These are phyloP conservation scores for Tolypocladium amazonense DNA, from an alignment of 2,329 filamentous ascomycete species.

Conservation along the genomic window DNA sequence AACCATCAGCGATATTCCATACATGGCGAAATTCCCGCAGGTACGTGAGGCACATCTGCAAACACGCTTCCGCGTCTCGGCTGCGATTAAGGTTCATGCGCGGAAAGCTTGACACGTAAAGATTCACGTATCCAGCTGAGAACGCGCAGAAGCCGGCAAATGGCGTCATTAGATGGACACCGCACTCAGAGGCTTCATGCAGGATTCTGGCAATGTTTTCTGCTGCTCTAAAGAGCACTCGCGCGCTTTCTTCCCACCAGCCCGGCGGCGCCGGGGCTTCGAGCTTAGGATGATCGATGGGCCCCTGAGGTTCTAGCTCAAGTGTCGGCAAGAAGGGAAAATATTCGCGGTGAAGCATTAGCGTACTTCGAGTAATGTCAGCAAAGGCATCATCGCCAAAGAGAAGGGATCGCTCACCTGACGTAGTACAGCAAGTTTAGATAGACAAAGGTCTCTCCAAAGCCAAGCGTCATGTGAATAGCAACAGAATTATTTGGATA, in stretches of 20 bases:
- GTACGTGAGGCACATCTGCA: constrained; percentile 15
- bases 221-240: constrained; percentile 23
- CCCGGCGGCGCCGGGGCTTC: constrained; percentile 24
- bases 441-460: constrained; percentile 30
- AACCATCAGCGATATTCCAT: constrained; percentile 18
- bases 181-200: constrained; percentile 25
- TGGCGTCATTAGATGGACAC: constrained; percentile 24
- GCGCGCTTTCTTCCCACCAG: constrained; percentile 28
- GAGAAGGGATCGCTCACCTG: constrained; percentile 16
- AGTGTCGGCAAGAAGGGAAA: constrained; percentile 30
- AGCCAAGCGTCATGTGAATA: constrained; percentile 26
- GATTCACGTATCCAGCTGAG: constrained; percentile 29
- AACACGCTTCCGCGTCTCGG: constrained; percentile 8
- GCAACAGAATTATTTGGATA: constrained; percentile 26
- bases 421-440: constrained; percentile 32
- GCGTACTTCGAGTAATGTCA: constrained; percentile 13
- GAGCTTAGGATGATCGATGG: constrained; percentile 27
- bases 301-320: constrained; percentile 22
- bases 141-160: constrained; percentile 36
- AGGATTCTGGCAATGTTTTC: constrained; percentile 23
- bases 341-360: constrained; percentile 33
- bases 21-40: constrained; percentile 15
- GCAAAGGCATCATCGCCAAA: background rate
- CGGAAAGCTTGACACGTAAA: constrained; percentile 28
- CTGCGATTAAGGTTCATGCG: constrained; percentile 27